Conservation (phyloP, 2,329 filamentous ascomycete genomes). For the Graphium sp. region DNA sequence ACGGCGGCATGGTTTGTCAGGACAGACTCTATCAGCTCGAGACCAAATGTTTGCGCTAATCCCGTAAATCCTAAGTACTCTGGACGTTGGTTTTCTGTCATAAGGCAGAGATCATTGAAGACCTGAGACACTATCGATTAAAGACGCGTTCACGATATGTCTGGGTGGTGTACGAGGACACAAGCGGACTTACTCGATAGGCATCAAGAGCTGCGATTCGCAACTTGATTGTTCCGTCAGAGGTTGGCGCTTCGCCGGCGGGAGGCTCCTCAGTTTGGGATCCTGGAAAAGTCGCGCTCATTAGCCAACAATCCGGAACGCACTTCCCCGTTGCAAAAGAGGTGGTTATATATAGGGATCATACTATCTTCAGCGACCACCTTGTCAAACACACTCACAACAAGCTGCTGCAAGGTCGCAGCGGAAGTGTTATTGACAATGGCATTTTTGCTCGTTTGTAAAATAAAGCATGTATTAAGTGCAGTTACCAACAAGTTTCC, state of each 20-base stretch:
- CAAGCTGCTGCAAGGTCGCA: constrained; percentile 87
- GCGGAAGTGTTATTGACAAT: constrained; percentile 93
- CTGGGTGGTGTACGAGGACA: not conserved
- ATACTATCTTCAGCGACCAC: constrained; percentile 66
- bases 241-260: constrained; percentile 50
- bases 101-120: constrained; percentile 76
- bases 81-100: constrained; percentile 71
- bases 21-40: constrained; percentile 86
- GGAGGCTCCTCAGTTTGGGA: constrained; percentile 32
- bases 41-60: constrained; percentile 64
- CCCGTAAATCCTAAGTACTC: constrained; percentile 67
- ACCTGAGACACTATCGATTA: constrained; percentile 29
- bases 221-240: constrained; percentile 48
- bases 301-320: not conserved
- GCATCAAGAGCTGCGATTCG: constrained; percentile 71
- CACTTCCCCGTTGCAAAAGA: not conserved
- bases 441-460: constrained; percentile 82
- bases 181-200: constrained; percentile 38
- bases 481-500: constrained; percentile 68
- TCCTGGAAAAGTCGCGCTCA: constrained; percentile 12
- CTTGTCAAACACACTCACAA: constrained; percentile 87
- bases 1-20: constrained; percentile 71
- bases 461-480: constrained; percentile 77
- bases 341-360: too few relatives aligned
- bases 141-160: not conserved